These are phyloP conservation scores for Cubamyces lactineus DNA, from an alignment of 768 basidiomycete species.

Conservation along the genomic window DNA sequence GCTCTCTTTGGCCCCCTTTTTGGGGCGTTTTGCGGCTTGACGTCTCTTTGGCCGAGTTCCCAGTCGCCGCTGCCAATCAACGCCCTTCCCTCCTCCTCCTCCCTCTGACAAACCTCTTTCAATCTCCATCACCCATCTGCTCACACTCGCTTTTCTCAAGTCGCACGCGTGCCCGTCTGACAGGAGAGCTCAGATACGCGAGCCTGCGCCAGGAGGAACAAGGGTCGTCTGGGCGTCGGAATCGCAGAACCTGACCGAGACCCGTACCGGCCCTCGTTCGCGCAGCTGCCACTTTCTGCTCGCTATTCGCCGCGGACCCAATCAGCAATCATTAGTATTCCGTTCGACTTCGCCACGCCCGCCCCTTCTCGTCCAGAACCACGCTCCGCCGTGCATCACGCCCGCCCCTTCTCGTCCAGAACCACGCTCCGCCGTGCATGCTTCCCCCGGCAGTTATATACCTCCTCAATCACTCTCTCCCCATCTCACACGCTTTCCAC, in stretches of 20 bases:
- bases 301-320: constrained; percentile 1
- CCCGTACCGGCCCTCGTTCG: no score
- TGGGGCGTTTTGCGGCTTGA: not conserved
- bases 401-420: no score
- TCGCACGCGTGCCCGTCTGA: no score
- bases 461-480: not conserved
- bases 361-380: constrained; percentile 9
- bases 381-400: constrained; percentile 4
- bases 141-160: no score
- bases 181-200: no score
- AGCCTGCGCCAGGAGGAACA: no score
- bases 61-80: constrained; percentile 1
- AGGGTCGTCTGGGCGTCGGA: no score
- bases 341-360: not conserved
- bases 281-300: not conserved
- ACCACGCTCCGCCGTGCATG: constrained; percentile 8
- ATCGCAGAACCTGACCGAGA: no score
- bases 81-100: not conserved
- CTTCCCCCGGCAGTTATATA: constrained; percentile 16
- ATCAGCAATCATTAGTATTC: not conserved
- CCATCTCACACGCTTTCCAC: constrained; percentile 4
- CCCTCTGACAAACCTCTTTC: not conserved
- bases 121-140: no score
- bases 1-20: not conserved
- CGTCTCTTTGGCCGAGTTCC: not conserved